These are phyloP conservation scores for Xanthoconium separans DNA, from an alignment of 1,284 basidiomycete genomes.

Conservation along the genomic window DNA sequence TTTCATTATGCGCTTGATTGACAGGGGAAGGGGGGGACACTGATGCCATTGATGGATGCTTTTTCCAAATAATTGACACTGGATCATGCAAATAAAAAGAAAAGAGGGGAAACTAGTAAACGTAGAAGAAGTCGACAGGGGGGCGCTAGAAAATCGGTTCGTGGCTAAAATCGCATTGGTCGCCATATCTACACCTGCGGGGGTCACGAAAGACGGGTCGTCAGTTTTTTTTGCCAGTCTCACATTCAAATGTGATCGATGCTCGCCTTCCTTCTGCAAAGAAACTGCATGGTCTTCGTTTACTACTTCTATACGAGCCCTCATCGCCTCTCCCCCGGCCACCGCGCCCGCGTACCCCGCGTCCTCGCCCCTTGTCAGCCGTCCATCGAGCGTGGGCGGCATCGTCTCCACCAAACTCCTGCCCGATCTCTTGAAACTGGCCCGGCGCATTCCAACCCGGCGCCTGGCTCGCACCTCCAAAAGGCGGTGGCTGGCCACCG, in stretches of 20 bases:
- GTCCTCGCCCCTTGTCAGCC: constrained; percentile 38
- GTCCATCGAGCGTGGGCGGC: constrained; percentile 42
- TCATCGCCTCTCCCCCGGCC: constrained; percentile 50
- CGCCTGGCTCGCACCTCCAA: constrained; percentile 23
- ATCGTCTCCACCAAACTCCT: constrained; percentile 36
- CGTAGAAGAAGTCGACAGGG: neutral
- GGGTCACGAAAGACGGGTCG: constrained; percentile 36
- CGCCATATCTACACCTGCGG: constrained; percentile 81
- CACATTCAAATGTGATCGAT: constrained; percentile 42
- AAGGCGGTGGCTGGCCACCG: constrained; percentile 26
- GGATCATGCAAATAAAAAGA: constrained; percentile 14
- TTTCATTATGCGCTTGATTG: constrained; percentile 3
- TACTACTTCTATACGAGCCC: constrained; percentile 67
- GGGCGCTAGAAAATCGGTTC: constrained; percentile 43
- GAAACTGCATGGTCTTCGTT: constrained; percentile 84
- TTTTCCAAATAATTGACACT: constrained; percentile 13
- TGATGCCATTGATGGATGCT: constrained; percentile 6
- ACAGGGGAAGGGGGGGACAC: neutral
- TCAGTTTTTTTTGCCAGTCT: constrained; percentile 45
- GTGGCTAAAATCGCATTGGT: constrained; percentile 80
- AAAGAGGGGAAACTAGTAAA: neutral
- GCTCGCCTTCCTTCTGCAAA: constrained; percentile 88
- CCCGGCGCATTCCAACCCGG: constrained; percentile 29
- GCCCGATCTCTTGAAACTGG: constrained; percentile 37
- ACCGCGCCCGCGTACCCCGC: constrained; percentile 32